Evolutionary conservation across 148 eudicot genomes (phyloP), one percentile per base, ranked within the genome.

Genomic region (Spergularia marina): DNA sequence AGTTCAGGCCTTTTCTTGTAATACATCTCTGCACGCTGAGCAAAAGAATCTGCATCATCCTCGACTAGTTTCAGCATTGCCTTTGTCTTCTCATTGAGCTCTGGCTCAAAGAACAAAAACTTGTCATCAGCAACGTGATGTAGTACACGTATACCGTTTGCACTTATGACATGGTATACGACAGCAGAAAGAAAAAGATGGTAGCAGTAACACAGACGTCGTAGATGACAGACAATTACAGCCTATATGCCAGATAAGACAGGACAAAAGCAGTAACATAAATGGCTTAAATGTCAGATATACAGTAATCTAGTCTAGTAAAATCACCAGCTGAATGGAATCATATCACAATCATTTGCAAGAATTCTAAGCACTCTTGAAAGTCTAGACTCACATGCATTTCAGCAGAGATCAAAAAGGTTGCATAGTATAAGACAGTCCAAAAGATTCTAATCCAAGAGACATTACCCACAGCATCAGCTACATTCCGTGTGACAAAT

Each of bases 21-120:
- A 77, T 95, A 95, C 97, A 95, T 92, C 76, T 95, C 98, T 55
- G 95, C 98, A 0, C 98, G 92, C 70, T 90, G 77, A 14, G 94
- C 86, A 71, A 95, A 95, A 0, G 98, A 92, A 77, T 95, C 98
- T 62, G 96, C 98, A 73, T 95, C 98, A 79, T 83, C 86, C 56
- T 95, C 98, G 7, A 95, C 85, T 64, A 92, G 65, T 67, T 81
- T 87, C 73, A 90, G 84, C 94, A 95, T 92, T 36, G 84, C 75
- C 41, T 79, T 78, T 56, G 94, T 89, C 77, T 90, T 95, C 74
- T 85, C 91, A 74, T 92, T 87, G 14, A 95, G 88, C 54, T 90
- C 98, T 95, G 86, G 56, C 59, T 78, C 39, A 11, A 30, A 54
- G 9, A 60, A 21, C 30, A 68, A 60, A 53, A 18, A 61, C 14